Evolutionary conservation across 441 rosid species (phyloP).

Genomic region (Croton laevigatus): DNA sequence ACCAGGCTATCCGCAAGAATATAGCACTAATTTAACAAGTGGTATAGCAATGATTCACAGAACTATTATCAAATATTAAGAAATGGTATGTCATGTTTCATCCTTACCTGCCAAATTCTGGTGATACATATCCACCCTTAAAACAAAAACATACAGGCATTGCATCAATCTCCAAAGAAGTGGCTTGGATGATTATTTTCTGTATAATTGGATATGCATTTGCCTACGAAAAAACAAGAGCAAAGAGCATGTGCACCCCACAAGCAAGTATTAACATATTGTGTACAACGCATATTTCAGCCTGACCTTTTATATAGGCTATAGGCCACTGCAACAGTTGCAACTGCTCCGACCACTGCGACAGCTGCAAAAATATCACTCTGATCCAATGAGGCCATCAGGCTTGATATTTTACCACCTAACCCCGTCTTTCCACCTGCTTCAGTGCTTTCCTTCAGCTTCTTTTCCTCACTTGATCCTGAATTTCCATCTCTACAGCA

Average conservation of each 20-base stretch:
- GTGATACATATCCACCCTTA: constrained; percentile 13
- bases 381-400: constrained; percentile 50
- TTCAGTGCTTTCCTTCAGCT: constrained; percentile 23
- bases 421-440: constrained; percentile 24
- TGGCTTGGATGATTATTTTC: constrained; percentile 35
- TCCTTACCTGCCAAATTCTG: constrained; percentile 20
- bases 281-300: constrained; percentile 30
- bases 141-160: constrained; percentile 17
- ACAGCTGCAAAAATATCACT: constrained; percentile 48
- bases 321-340: constrained; percentile 57
- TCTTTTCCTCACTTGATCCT: constrained; percentile 34
- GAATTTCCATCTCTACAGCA: constrained; percentile 63
- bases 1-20: too few species aligned
- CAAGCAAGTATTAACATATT: constrained; percentile 15
- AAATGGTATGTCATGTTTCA: constrained; percentile 16
- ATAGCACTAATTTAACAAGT: neutral
- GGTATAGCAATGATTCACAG: too few species aligned
- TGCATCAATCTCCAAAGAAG: constrained; percentile 21
- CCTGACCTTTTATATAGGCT: constrained; percentile 54
- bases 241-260: constrained; percentile 17
- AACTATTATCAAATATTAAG: neutral
- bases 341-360: constrained; percentile 59
- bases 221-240: constrained; percentile 26
- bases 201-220: constrained; percentile 14
- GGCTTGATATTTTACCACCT: constrained; percentile 33